These are phyloP conservation scores for Chloranthus sessilifolius DNA, from an alignment of 164 flowering plant species.

Conservation along the genomic window DNA sequence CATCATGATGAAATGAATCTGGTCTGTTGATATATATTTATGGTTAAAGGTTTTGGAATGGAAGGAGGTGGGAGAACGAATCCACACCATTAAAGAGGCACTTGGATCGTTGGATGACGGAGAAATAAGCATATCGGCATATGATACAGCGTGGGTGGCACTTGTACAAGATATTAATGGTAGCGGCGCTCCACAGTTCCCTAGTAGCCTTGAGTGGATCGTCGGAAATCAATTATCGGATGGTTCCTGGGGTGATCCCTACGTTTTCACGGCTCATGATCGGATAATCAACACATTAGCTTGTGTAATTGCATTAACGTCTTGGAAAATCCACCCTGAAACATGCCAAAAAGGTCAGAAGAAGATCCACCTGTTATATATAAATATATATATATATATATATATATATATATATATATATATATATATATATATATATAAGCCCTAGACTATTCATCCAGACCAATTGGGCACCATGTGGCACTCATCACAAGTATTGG, in stretches of 20 bases:
- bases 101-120: slow-evolving; percentile 63
- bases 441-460: too few relatives aligned
- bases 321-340: slow-evolving; percentile 52
- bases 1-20: too few relatives aligned
- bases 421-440: too few relatives aligned
- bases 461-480: too few relatives aligned
- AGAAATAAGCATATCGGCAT: slow-evolving; percentile 63
- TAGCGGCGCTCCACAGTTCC: slow-evolving; percentile 57
- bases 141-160: slow-evolving; percentile 92
- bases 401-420: too few relatives aligned
- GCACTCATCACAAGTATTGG: too few relatives aligned
- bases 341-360: slow-evolving; percentile 54
- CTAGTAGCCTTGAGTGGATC: slow-evolving; percentile 58
- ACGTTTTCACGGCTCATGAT: slow-evolving; percentile 49
- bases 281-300: slow-evolving; percentile 65
- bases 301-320: slow-evolving; percentile 57
- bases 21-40: too few relatives aligned
- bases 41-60: too few relatives aligned
- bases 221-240: slow-evolving; percentile 55
- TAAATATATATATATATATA: too few relatives aligned
- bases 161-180: slow-evolving; percentile 45
- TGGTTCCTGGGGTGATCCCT: slow-evolving; percentile 82
- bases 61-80: too few relatives aligned
- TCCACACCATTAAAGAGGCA: slow-evolving; percentile 38
- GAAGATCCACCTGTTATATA: too few relatives aligned